phyloP scores from a whole-genome alignment of 306 rosid species.

The Arachis stenosperma region DNA sequence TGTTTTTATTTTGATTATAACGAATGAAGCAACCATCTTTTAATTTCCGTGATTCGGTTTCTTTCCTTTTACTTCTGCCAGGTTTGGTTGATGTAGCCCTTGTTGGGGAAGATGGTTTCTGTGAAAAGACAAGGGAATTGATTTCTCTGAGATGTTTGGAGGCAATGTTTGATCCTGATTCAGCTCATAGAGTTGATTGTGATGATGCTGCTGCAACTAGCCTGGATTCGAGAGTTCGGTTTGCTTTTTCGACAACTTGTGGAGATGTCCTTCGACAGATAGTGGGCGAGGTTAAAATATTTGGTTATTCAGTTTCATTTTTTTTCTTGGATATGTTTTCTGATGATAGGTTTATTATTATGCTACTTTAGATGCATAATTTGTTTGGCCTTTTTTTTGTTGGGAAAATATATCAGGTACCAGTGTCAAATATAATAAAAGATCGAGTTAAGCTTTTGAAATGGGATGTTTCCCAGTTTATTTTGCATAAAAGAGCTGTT shows the following conservation, averaged over 20 bases:
- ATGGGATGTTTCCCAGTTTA: slow-evolving; percentile 56
- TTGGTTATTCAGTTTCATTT: not conserved
- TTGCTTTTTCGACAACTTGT: slow-evolving; percentile 54
- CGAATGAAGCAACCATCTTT: not conserved
- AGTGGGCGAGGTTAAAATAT: slow-evolving; percentile 51
- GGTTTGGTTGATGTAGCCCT: slow-evolving; percentile 59
- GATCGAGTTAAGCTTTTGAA: slow-evolving; percentile 47
- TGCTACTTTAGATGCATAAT: slow-evolving; percentile 4
- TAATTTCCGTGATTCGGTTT: not conserved
- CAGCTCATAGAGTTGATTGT: slow-evolving; percentile 13
- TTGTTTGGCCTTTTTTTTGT: not conserved
- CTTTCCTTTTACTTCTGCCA: slow-evolving; percentile 29
- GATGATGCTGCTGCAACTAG: slow-evolving; percentile 36
- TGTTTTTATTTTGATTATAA: not conserved
- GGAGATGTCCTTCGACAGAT: slow-evolving; percentile 57
- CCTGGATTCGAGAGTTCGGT: slow-evolving; percentile 45
- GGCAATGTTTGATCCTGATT: slow-evolving; percentile 38
- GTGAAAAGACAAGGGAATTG: slow-evolving; percentile 57
- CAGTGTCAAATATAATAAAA: slow-evolving; percentile 44
- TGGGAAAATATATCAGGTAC: slow-evolving; percentile 43
- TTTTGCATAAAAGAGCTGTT: slow-evolving; percentile 59
- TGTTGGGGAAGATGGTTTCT: slow-evolving; percentile 37
- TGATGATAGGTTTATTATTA: slow-evolving; percentile 14
- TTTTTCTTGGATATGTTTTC: not conserved
- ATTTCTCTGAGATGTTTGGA: slow-evolving; percentile 79